phyloP scores from a whole-genome alignment of 495 filamentous ascomycete species.

The Neurospora sp. region DNA sequence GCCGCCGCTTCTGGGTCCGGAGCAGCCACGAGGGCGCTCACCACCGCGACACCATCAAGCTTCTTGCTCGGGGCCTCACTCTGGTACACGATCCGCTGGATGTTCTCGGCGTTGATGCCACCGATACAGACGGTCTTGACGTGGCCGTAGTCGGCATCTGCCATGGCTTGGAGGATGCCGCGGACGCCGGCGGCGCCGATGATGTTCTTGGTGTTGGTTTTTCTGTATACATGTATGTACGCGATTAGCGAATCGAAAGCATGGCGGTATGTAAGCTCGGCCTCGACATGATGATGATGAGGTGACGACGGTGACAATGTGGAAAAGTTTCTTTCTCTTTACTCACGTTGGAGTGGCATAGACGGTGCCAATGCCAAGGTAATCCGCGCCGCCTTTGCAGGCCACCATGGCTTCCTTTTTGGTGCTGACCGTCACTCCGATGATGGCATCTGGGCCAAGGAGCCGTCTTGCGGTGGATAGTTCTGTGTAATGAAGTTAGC shows the following conservation, averaged over 20 bases:
- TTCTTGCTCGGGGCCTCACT: constrained; percentile 37
- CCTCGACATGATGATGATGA: not conserved
- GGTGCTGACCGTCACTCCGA: constrained; percentile 62
- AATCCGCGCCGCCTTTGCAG: constrained; percentile 64
- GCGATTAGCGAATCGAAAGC: not conserved
- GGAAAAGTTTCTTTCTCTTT: not conserved
- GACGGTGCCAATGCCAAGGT: constrained; percentile 80
- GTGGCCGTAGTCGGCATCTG: constrained; percentile 15
- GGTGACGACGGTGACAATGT: not conserved
- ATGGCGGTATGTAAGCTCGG: not conserved
- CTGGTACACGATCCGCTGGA: constrained; percentile 62
- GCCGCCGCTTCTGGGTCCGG: constrained; percentile 52
- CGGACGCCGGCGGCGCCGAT: constrained; percentile 73
- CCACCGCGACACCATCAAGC: constrained; percentile 75
- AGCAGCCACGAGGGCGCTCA: constrained; percentile 79
- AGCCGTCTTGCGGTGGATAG: constrained; percentile 56
- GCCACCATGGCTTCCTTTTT: constrained; percentile 57
- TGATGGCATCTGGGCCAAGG: constrained; percentile 57
- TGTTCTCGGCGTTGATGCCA: constrained; percentile 72
- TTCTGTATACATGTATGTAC: constrained; percentile 26
- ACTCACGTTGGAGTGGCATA: constrained; percentile 72
- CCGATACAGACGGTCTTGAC: constrained; percentile 70
- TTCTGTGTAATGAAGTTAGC: constrained; percentile 25
- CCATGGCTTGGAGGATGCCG: constrained; percentile 53
- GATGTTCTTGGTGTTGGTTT: constrained; percentile 69